Conservation (phyloP, 2,329 filamentous ascomycete genomes). For the Metarhizium rileyi region DNA sequence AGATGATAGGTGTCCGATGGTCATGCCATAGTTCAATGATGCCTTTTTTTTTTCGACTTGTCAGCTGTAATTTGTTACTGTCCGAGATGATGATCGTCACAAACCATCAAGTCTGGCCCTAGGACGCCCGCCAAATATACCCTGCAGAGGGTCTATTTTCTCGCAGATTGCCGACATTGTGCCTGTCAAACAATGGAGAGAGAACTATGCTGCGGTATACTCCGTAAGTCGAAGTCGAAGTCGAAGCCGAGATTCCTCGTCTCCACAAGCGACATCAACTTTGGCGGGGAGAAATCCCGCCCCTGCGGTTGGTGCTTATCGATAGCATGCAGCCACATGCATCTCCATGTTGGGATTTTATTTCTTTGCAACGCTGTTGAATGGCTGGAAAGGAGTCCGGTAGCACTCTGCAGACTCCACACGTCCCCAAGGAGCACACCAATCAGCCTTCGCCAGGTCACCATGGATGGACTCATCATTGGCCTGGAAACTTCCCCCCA, state of each 20-base stretch:
- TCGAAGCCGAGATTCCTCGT: no score
- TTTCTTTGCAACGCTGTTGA: neutral
- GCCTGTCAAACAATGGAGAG: neutral
- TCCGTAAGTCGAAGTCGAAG: no score
- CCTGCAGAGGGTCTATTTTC: neutral
- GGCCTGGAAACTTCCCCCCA: no score
- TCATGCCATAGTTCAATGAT: slow-evolving; percentile 36
- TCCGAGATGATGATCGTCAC: neutral
- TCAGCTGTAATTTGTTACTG: neutral
- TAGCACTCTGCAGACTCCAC: neutral
- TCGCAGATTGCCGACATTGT: slow-evolving; percentile 3
- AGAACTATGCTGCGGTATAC: neutral
- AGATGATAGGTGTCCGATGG: slow-evolving; percentile 34
- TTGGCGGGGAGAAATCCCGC: slow-evolving; percentile 1
- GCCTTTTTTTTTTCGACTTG: slow-evolving; percentile 18
- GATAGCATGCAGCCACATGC: neutral
- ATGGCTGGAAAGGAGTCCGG: neutral
- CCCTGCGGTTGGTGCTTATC: slow-evolving; percentile 2
- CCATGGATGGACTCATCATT: no score
- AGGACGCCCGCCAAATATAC: neutral
- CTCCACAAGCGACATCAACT: no score
- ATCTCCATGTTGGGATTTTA: no score
- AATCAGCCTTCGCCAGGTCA: no score
- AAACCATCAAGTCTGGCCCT: slow-evolving; percentile 4
- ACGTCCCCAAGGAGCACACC: no score